Percentiles rank a stretch among this genome's conserved stretches.
These are phyloP conservation scores for Cryphonectria naterciae DNA, from an alignment of 2,329 filamentous ascomycete genomes.

Conservation along the genomic window DNA sequence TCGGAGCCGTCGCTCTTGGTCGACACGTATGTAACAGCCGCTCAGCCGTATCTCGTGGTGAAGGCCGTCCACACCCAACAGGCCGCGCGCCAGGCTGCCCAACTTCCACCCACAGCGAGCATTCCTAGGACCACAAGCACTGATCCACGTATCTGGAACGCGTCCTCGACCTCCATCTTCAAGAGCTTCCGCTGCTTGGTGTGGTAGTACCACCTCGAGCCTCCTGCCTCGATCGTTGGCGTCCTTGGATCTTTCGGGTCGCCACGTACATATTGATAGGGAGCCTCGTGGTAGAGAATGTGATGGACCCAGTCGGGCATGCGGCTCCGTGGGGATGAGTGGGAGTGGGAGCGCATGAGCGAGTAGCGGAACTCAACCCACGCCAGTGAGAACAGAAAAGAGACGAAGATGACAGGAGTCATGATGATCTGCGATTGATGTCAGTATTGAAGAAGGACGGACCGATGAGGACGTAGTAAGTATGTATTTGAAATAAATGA, in stretches of 20 bases:
- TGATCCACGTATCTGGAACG: slow-evolving; percentile 60
- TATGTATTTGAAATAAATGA: background rate
- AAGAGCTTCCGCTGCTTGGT: slow-evolving; percentile 64
- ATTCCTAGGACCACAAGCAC: slow-evolving; percentile 57
- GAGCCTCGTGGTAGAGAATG: slow-evolving; percentile 45
- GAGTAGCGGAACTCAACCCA: slow-evolving; percentile 64
- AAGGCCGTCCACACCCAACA: slow-evolving; percentile 28
- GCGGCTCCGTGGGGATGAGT: slow-evolving; percentile 37
- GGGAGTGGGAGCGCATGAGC: slow-evolving; percentile 49
- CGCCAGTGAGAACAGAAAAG: slow-evolving; percentile 68
- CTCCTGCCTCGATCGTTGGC: slow-evolving; percentile 31
- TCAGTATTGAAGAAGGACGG: slow-evolving; percentile 2
- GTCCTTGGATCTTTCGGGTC: slow-evolving; percentile 16
- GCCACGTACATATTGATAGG: slow-evolving; percentile 42
- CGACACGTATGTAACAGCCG: background rate
- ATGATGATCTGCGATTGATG: slow-evolving; percentile 49
- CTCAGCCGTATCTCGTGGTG: slow-evolving; percentile 13
- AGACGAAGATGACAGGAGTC: slow-evolving; percentile 66
- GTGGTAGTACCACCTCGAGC: slow-evolving; percentile 52
- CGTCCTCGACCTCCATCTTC: slow-evolving; percentile 64
- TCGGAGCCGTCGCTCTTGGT: background rate
- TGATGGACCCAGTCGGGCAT: slow-evolving; percentile 48
- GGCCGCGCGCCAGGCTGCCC: slow-evolving; percentile 36
- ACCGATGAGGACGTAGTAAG: background rate
- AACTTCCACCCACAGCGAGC: slow-evolving; percentile 37